phyloP scores from a whole-genome alignment of 495 filamentous ascomycete species.

The Podospora appendiculata region DNA sequence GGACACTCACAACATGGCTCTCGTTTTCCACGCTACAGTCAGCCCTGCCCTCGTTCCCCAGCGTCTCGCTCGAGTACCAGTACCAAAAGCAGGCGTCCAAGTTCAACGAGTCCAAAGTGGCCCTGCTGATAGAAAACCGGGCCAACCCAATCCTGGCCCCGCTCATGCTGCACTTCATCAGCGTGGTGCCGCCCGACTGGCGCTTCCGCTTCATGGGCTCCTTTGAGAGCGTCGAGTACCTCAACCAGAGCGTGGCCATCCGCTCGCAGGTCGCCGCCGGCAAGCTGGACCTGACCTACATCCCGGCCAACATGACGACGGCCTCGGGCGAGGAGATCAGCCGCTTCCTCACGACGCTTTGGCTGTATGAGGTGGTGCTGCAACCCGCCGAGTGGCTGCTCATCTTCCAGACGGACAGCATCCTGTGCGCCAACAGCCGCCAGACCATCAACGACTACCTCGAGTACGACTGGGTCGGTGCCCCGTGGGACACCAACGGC shows the following conservation, averaged over 20 bases:
- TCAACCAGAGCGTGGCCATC: constrained; percentile 33
- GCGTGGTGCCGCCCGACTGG: constrained; percentile 46
- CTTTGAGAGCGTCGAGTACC: constrained; percentile 22
- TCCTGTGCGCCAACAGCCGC: constrained; percentile 40
- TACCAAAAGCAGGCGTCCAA: constrained; percentile 15
- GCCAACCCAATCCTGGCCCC: constrained; percentile 34
- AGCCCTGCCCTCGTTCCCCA: constrained; percentile 13
- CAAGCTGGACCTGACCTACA: constrained; percentile 39
- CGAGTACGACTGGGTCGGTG: constrained; percentile 46
- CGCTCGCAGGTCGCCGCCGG: constrained; percentile 27
- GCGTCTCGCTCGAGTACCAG: constrained; percentile 24
- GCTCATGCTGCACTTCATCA: constrained; percentile 42
- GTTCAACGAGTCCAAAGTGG: constrained; percentile 41
- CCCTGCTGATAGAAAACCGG: constrained; percentile 44
- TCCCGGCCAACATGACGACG: constrained; percentile 37
- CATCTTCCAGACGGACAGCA: constrained; percentile 43
- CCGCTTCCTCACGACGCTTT: constrained; percentile 36
- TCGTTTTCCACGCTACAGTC: constrained; percentile 5
- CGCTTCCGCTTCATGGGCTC: constrained; percentile 46
- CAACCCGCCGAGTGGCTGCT: constrained; percentile 38
- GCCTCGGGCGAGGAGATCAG: constrained; percentile 36
- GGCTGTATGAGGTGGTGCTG: constrained; percentile 36
- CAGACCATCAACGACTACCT: constrained; percentile 39
- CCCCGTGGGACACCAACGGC: constrained; percentile 37
- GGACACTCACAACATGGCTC: constrained; percentile 12